Base-by-base conservation (phyloP, 495 filamentous ascomycete species). In the Hypoxylon subgilvum region DNA sequence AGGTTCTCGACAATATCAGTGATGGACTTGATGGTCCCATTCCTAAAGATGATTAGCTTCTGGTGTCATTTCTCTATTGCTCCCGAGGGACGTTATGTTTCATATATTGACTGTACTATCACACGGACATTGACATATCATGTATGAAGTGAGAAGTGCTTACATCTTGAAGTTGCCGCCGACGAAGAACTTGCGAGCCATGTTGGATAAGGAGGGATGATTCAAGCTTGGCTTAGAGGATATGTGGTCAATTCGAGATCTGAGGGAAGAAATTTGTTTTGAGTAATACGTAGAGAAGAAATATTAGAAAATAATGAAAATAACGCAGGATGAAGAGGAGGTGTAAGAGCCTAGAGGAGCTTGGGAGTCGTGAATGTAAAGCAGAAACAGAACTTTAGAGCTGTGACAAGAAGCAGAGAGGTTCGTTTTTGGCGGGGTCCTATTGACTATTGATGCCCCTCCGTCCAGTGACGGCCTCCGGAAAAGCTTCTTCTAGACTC, bases 91-190 rank as follows among this genome's bases (percentile, higher is more conserved):
- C 38, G 17, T 28, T 30, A 6, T 38, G 19, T n/a, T 1, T 8
- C 6, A 16, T 28, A 21, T 40, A 3, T 18, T 8, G 3, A 7
- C 13, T 38, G 16, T n/a, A n/a, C 18, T 41, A 12, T 10, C 7
- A 13, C 7, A 30, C 0, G 14, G 35, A 16, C 10, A 38, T 50
- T 14, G 32, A 23, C 8, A 22, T 14, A 16, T 12, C 22, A 22
- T 1, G 13, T 34, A 61, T 61, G 64, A 46, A 38, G 60, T 36
- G 38, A 48, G 57, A 61, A 38, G 46, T 49, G 19, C 82, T 47
- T 73, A 93, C 91, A 96, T 96, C 82, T 98, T 98, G 83, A 97
- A 97, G 86, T 97, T 98, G 71, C 94, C 94, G 74, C 94, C 94
- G 72, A 98, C 91, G 79, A 98, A 97, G 84, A 97, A 98, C 86